Evolutionary conservation across 129 eudicot genomes (phyloP).

Genomic region (Flaveria sonorensis): DNA sequence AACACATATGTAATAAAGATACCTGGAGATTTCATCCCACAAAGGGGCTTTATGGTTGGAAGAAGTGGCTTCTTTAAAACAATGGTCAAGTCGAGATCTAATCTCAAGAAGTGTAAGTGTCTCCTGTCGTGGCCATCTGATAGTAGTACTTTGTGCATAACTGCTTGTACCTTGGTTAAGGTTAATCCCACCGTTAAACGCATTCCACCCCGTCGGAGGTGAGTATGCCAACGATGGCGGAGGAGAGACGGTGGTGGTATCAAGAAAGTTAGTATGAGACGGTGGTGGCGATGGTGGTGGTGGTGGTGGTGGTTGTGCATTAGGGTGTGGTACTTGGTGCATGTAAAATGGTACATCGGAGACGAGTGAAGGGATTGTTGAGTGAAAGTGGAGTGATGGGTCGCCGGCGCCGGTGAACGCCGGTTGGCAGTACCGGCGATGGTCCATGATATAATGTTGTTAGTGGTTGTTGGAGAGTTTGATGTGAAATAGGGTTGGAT

Average conservation of each 20-base stretch:
- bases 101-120: slow-evolving; percentile 90
- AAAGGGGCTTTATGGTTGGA: slow-evolving; percentile 87
- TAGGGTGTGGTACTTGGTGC: slow-evolving; percentile 37
- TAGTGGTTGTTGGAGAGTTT: slow-evolving; percentile 12
- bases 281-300: not conserved
- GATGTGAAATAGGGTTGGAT: slow-evolving; percentile 29
- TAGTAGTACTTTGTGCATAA: slow-evolving; percentile 31
- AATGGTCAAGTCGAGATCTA: slow-evolving; percentile 85
- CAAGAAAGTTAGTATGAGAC: slow-evolving; percentile 24
- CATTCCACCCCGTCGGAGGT: slow-evolving; percentile 29
- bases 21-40: slow-evolving; percentile 99
- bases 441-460: slow-evolving; percentile 36
- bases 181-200: slow-evolving; percentile 24
- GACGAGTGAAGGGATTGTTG: slow-evolving; percentile 25
- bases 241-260: slow-evolving; percentile 24
- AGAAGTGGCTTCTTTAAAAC: slow-evolving; percentile 78
- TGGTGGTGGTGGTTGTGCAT: slow-evolving; percentile 1
- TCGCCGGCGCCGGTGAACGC: slow-evolving; percentile 28
- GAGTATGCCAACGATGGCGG: slow-evolving; percentile 21
- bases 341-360: slow-evolving; percentile 36
- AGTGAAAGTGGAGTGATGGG: slow-evolving; percentile 27
- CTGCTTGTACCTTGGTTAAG: slow-evolving; percentile 29
- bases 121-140: slow-evolving; percentile 95
- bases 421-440: slow-evolving; percentile 31
- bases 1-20: not conserved